phyloP scores from a whole-genome alignment of 805 yeast species.

The Barnettozyma wickerhamii region DNA sequence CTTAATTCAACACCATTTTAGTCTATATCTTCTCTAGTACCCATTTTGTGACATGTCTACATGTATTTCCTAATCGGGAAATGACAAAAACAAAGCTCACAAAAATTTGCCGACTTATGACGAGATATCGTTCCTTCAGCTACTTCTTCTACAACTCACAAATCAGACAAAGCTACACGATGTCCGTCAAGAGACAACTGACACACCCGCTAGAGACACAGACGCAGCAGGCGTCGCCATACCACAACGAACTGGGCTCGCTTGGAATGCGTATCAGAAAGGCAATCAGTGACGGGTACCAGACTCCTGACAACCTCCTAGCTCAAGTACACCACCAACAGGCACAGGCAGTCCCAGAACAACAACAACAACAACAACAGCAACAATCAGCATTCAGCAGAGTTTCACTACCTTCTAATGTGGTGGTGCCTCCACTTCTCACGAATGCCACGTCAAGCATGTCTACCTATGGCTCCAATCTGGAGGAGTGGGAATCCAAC shows the following conservation, averaged over 20 bases:
- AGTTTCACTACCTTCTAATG: constrained; percentile 31
- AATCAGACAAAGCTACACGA: background rate
- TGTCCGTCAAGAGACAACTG: constrained; percentile 34
- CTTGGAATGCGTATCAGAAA: constrained; percentile 72
- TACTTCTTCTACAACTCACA: background rate
- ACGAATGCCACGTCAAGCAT: constrained; percentile 30
- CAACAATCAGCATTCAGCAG: constrained; percentile 25
- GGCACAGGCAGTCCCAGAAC: constrained; percentile 21
- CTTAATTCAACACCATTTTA: no score
- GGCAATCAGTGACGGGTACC: constrained; percentile 60
- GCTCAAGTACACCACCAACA: constrained; percentile 12
- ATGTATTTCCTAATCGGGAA: constrained; percentile 8
- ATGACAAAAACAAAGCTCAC: background rate
- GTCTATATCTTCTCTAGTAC: background rate
- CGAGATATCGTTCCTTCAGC: no score
- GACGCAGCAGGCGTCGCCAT: constrained; percentile 29
- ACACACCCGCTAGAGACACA: constrained; percentile 22
- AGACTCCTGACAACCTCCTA: constrained; percentile 18
- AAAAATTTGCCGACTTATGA: background rate
- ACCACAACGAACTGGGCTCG: constrained; percentile 41
- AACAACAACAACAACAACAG: constrained; percentile 18
- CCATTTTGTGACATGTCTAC: background rate
- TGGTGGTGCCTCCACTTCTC: constrained; percentile 31
- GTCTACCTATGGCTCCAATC: constrained; percentile 30
- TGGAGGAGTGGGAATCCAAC: constrained; percentile 37